Conservation (phyloP, 768 basidiomycete genomes). For the Pilatotrama ljubarskyi region DNA sequence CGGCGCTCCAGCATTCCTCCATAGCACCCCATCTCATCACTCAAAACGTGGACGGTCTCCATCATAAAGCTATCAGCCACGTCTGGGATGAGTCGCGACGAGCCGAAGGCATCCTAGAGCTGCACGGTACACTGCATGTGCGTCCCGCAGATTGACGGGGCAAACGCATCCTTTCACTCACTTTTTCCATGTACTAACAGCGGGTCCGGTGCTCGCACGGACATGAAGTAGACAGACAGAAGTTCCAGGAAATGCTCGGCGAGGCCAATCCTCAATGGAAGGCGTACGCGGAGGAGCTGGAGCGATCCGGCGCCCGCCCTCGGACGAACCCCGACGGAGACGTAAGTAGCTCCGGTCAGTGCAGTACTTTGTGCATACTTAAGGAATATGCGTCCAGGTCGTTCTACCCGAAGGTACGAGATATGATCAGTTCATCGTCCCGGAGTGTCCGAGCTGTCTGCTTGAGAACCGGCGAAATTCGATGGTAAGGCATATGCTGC, state of each 20-base stretch:
- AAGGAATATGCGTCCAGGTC: constrained; percentile 47
- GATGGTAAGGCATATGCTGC: constrained; percentile 45
- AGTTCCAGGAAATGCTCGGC: constrained; percentile 76
- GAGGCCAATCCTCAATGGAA: constrained; percentile 79
- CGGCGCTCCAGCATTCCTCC: constrained; percentile 73
- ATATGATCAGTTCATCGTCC: constrained; percentile 78
- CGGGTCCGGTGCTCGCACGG: constrained; percentile 76
- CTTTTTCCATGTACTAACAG: constrained; percentile 34
- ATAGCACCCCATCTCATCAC: constrained; percentile 71
- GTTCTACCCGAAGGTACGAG: constrained; percentile 70
- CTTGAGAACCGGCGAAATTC: constrained; percentile 55
- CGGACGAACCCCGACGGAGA: constrained; percentile 95
- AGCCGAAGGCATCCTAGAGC: constrained; percentile 62
- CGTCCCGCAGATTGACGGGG: constrained; percentile 17
- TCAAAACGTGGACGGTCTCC: constrained; percentile 93
- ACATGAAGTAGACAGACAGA: constrained; percentile 64
- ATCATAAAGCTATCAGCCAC: constrained; percentile 69
- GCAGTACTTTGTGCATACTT: not conserved
- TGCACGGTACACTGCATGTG: constrained; percentile 89
- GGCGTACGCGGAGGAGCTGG: constrained; percentile 62
- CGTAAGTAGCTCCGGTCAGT: constrained; percentile 43
- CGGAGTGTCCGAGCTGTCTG: constrained; percentile 71
- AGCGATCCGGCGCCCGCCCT: constrained; percentile 54
- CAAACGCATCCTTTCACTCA: not conserved
- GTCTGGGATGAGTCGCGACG: constrained; percentile 41